Evolutionary conservation across 1,284 basidiomycete species (phyloP), one percentile per base, ranked within the genome.

Genomic region (Heliocybe sulcata): DNA sequence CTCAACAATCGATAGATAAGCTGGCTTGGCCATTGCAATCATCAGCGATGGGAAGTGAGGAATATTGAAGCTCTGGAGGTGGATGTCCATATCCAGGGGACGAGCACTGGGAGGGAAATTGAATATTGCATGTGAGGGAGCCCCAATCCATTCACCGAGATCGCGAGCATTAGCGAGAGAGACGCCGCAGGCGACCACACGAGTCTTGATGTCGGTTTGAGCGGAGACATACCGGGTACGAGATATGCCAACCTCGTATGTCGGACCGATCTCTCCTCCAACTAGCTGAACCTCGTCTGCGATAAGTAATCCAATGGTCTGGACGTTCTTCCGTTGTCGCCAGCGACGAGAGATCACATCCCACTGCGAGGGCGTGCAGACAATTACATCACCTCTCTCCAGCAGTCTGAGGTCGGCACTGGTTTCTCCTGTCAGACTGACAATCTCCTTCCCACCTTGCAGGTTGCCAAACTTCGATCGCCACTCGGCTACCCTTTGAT

Each of bases 11-110:
- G 95, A 87, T 14, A 99, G 82, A 67, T 98, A 99, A 0, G 95
- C 92, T 0, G 96, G 97, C 69, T 99, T 99, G 25, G 95, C 96
- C 97, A 99, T 99, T 31, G 94, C 84, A 56, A 99, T 92, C 96
- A 99, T 99, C 54, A 99, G 77, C 0, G 93, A 97, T 0, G 97
- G 95, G 84, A 97, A 98, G 66, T 99, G 97, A 10, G 95, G 92
- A 45, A 97, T 92, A 48, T 83, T 86, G 78, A 98, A 99, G 49
- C 89, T 94, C 67, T 98, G 96, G 8, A 99, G 75, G 65, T 99
- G 96, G 51, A 99, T 96, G 62, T 99, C 95, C 83, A 99, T 90
- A 58, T 98, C 95, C 2, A 98, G 76, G 1, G 94, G 94, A 29
- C 96, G 89, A 19, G 96, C 93, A 63, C 92, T 91, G 58, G 95